Evolutionary conservation across 164 flowering plant genomes (phyloP), one percentile per base, ranked within the genome.

Genomic region (Aristolochia fimbriata): DNA sequence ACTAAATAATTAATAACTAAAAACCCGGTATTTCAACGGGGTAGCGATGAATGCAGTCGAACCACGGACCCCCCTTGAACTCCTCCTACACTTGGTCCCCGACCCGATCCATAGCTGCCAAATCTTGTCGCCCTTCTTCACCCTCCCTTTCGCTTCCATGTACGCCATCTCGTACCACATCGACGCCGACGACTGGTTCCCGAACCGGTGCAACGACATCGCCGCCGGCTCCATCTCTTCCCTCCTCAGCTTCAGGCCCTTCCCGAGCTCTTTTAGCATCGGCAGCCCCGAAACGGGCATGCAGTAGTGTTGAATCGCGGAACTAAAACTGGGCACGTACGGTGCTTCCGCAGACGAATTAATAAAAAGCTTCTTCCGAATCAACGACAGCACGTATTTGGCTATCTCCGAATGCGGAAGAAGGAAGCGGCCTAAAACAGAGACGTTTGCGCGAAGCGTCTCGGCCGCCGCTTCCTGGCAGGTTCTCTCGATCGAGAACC

Each of bases 51-150:
- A 83, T 73, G 30, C 70, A 62, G 23, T 77, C 81, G 37, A 68
- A 80, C 90, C 88, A 84, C 58, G 83, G 88, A 43, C 81, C 80
- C 4, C 25, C 62, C 43, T 61, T 55, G 20, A 6, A 10, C 67
- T 80, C 61, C 60, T 80, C 83, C 8, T 70, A 43, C 82, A 78
- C 67, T 87, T 87, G 9, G 71, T 68, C 53, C 94, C 90, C 64
- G 72, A 81, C 15, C 94, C 94, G 68, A 78, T 66, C 21, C 86
- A 89, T 43, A 84, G 70, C 62, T 73, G 80, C 86, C 85, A 84
- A 11, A 87, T 80, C 62, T 31, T 73, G 47, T 87, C 85, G n/a
- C 94, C 90, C 52, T 71, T 68, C 74, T 71, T 79, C 58, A 84
- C 75, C 50, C 64, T 66, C 27, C 33, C 31, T 53, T 60, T 66